A percentile compares a stretch with the other conserved stretches of the same genome.
Evolutionary conservation across 2,329 filamentous ascomycete species (phyloP).

Genomic region (Arthrobotrys entomopaga): DNA sequence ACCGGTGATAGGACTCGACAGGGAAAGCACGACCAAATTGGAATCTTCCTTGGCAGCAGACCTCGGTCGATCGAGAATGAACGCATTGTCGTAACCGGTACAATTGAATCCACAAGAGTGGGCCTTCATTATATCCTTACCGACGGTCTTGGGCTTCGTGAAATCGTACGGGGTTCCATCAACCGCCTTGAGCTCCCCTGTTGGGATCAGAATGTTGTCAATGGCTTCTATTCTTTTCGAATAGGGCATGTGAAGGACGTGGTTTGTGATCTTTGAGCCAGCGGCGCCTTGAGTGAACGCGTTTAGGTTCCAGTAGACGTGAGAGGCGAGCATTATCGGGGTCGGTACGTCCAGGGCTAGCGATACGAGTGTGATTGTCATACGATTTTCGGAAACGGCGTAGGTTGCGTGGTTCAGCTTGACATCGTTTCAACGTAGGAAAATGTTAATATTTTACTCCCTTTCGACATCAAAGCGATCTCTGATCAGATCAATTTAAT

Average conservation of each 20-base stretch:
- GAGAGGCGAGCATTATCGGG: conserved; percentile 79
- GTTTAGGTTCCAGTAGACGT: conserved; percentile 85
- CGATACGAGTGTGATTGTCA: conserved; percentile 35
- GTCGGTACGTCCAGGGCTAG: conserved; percentile 33
- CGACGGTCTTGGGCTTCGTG: conserved; percentile 80
- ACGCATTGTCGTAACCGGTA: conserved; percentile 79
- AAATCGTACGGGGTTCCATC: conserved; percentile 78
- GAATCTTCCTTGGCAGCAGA: conserved; percentile 59
- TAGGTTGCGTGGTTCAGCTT: conserved; percentile 35
- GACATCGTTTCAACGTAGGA: background rate
- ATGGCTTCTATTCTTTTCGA: conserved; percentile 74
- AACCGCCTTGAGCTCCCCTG: conserved; percentile 78
- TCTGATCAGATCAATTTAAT: too few species aligned
- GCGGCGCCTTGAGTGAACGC: conserved; percentile 77
- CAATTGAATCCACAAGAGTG: conserved; percentile 78
- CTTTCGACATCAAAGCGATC: background rate
- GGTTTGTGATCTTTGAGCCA: conserved; percentile 69
- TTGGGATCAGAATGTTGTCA: conserved; percentile 78
- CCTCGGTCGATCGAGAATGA: conserved; percentile 63
- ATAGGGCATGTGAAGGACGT: conserved; percentile 78
- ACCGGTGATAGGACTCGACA: conserved; percentile 79
- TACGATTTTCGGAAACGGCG: conserved; percentile 25
- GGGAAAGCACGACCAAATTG: conserved; percentile 62
- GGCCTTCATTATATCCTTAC: conserved; percentile 72
- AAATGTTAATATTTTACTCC: conserved; percentile 13